phyloP scores from a whole-genome alignment of 2,329 filamentous ascomycete genomes.

The Xylaria sp. region DNA sequence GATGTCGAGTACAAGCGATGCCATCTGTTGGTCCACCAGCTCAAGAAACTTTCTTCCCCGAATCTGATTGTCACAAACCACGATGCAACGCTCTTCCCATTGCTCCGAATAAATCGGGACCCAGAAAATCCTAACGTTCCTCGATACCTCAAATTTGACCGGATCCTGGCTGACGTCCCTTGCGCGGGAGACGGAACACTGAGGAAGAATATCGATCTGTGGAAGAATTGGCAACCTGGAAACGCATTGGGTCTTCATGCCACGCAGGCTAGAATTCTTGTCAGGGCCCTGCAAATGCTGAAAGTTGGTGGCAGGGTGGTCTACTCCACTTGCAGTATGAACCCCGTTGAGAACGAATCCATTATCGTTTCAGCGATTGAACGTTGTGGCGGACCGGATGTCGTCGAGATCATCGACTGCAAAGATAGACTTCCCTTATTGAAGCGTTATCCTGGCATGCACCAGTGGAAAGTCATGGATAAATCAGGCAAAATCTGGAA shows the following conservation, averaged over 20 bases:
- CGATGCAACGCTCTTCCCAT: constrained; percentile 94
- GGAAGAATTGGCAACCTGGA: constrained; percentile 92
- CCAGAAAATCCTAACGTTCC: constrained; percentile 64
- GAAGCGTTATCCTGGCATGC: constrained; percentile 80
- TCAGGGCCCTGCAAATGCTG: constrained; percentile 92
- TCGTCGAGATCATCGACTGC: constrained; percentile 87
- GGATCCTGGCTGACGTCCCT: constrained; percentile 94
- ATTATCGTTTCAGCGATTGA: constrained; percentile 89
- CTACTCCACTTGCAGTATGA: constrained; percentile 99
- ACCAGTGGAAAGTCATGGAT: constrained; percentile 90
- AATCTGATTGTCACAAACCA: constrained; percentile 98
- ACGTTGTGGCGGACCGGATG: constrained; percentile 83
- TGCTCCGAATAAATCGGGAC: constrained; percentile 80
- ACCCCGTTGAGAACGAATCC: constrained; percentile 96
- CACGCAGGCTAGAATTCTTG: constrained; percentile 89
- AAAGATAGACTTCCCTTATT: constrained; percentile 79
- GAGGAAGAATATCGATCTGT: constrained; percentile 92
- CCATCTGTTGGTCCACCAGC: constrained; percentile 97
- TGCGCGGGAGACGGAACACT: constrained; percentile 95
- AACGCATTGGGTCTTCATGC: constrained; percentile 88
- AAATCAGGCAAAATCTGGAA: constrained; percentile 82
- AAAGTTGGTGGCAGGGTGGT: constrained; percentile 95
- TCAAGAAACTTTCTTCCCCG: constrained; percentile 95
- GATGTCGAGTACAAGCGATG: constrained; percentile 96
- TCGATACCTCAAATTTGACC: constrained; percentile 93